Evolutionary conservation across 495 filamentous ascomycete genomes (phyloP).

Genomic region (Bacidia gigantensis): DNA sequence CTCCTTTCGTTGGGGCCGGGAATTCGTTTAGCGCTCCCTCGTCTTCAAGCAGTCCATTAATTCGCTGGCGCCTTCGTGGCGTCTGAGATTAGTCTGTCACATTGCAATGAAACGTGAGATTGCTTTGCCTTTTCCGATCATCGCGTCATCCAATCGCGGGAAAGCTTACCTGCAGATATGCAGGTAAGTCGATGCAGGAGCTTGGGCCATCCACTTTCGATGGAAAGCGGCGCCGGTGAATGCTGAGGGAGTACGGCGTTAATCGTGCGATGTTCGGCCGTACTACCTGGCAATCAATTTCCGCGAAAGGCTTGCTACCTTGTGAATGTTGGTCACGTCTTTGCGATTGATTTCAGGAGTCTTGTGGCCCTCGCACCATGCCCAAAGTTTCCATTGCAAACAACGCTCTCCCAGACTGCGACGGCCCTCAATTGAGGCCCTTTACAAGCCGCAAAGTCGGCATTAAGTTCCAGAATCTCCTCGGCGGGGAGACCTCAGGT

Average conservation of each 20-base stretch:
- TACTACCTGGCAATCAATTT: too few relatives aligned
- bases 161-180: neutral
- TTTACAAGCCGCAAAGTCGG: neutral
- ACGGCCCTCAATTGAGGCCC: neutral
- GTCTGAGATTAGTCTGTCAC: neutral
- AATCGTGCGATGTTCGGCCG: too few relatives aligned
- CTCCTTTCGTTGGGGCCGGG: too few relatives aligned
- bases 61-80: neutral
- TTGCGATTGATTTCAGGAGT: too few relatives aligned
- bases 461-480: neutral
- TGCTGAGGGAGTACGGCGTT: too few relatives aligned
- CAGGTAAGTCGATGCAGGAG: neutral
- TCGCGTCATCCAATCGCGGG: neutral
- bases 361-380: neutral
- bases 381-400: neutral
- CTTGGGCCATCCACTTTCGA: neutral
- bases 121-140: neutral
- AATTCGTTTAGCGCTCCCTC: too few relatives aligned
- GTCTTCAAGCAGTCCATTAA: too few relatives aligned
- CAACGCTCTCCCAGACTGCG: neutral
- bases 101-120: neutral
- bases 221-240: too few relatives aligned
- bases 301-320: too few relatives aligned
- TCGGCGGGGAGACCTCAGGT: neutral
- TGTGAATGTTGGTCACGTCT: too few relatives aligned